Percentiles rank a stretch among this genome's conserved stretches.
Conservation (phyloP, 2,329 filamentous ascomycete species). For the Fusarium tupiense region DNA sequence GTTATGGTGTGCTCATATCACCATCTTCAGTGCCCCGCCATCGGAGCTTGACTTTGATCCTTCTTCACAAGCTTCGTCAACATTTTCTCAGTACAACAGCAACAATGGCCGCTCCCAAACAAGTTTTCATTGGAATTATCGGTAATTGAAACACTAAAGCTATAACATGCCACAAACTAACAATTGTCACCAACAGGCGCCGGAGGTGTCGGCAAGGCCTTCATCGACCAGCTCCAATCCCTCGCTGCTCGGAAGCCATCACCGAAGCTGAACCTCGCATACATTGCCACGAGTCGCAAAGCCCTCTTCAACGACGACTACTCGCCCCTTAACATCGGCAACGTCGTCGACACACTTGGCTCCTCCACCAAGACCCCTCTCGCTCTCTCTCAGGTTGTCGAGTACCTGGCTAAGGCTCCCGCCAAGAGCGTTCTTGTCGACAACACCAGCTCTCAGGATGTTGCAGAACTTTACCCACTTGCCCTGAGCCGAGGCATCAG, state of each 20-base stretch:
- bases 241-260: slow-evolving; percentile 73
- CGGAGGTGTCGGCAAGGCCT: slow-evolving; percentile 92
- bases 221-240: slow-evolving; percentile 81
- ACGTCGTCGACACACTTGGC: slow-evolving; percentile 69
- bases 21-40: slow-evolving; percentile 46
- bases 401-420: slow-evolving; percentile 81
- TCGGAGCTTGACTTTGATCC: slow-evolving; percentile 47
- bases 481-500: slow-evolving; percentile 85
- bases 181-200: slow-evolving; percentile 67
- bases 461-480: slow-evolving; percentile 84
- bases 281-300: slow-evolving; percentile 87
- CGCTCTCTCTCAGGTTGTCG: slow-evolving; percentile 74
- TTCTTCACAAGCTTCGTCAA: slow-evolving; percentile 38
- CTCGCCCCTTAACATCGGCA: slow-evolving; percentile 70
- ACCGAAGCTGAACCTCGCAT: slow-evolving; percentile 79
- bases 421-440: slow-evolving; percentile 87
- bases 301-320: slow-evolving; percentile 81
- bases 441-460: slow-evolving; percentile 91
- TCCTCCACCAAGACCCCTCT: slow-evolving; percentile 72
- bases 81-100: slow-evolving; percentile 17
- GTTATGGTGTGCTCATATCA: slow-evolving; percentile 37
- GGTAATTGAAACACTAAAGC: slow-evolving; percentile 46
- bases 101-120: slow-evolving; percentile 57
- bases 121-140: slow-evolving; percentile 64
- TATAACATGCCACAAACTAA: slow-evolving; percentile 16